Percentiles rank a stretch among this genome's conserved stretches.
phyloP scores from a whole-genome alignment of 768 basidiomycete species.

The Cystobasidiopsis lactophilus region DNA sequence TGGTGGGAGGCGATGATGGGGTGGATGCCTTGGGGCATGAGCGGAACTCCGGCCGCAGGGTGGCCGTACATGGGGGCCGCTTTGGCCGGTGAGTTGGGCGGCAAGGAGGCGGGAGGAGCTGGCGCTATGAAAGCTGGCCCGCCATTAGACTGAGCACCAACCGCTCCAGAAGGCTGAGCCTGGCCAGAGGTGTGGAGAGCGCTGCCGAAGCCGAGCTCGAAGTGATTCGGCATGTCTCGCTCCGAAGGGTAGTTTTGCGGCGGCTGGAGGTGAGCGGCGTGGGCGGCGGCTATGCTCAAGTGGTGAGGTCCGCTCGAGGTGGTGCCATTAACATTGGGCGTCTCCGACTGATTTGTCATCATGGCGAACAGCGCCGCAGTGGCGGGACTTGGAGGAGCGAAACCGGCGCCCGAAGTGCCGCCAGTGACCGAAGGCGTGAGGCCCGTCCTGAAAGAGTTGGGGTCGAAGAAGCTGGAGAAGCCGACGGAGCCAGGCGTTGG shows the following conservation, averaged over 20 bases:
- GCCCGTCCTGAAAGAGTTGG: constrained; percentile 49
- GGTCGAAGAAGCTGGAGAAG: constrained; percentile 35
- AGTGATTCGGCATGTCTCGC: constrained; percentile 1
- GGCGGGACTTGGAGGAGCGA: constrained; percentile 64
- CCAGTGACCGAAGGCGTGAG: constrained; percentile 48
- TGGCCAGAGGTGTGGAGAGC: background rate
- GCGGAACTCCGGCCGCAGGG: no score
- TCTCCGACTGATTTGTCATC: constrained; percentile 38
- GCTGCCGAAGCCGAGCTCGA: background rate
- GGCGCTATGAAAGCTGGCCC: no score
- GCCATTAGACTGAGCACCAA: no score
- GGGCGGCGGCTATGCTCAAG: background rate
- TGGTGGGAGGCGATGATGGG: background rate
- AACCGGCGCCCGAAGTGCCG: constrained; percentile 32
- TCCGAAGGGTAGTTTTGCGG: background rate
- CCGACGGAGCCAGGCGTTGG: constrained; percentile 33
- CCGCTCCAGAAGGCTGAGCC: background rate
- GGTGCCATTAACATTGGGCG: background rate
- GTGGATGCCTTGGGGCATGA: background rate
- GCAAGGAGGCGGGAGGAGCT: no score
- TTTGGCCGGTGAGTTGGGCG: no score
- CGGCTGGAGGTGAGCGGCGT: background rate
- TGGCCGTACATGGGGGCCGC: no score
- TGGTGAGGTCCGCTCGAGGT: background rate
- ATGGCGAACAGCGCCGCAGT: constrained; percentile 82